These are phyloP conservation scores for Geranomyces michiganensis DNA, from an alignment of 192 early-diverging fungal species.

Conservation along the genomic window DNA sequence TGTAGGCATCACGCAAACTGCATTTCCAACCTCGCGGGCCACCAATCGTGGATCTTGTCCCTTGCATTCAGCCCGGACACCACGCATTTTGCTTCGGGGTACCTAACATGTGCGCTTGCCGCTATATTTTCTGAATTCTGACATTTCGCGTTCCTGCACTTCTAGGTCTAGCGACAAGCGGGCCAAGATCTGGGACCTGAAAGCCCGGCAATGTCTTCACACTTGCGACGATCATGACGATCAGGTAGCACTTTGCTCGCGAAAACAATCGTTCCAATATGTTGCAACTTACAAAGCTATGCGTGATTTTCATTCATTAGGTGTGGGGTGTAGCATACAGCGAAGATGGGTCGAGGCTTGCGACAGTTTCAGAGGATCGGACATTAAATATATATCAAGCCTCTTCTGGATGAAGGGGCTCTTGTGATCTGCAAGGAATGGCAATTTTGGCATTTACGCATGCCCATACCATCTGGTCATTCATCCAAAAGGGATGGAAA, in stretches of 20 bases:
- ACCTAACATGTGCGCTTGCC: not conserved
- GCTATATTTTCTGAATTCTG: not conserved
- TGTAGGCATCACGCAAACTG: constrained; percentile 70
- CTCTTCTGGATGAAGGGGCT: too few species aligned
- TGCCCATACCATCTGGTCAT: too few species aligned
- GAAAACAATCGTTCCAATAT: not conserved
- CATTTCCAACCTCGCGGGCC: constrained; percentile 73
- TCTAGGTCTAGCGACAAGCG: constrained; percentile 72
- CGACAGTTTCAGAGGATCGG: constrained; percentile 73
- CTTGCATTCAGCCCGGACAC: constrained; percentile 67
- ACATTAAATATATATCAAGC: constrained; percentile 49
- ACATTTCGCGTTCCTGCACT: not conserved
- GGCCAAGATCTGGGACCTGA: constrained; percentile 84
- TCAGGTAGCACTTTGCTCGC: constrained; percentile 52
- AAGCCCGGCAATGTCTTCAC: constrained; percentile 69
- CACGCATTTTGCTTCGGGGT: constrained; percentile 71
- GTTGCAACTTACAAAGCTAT: not conserved
- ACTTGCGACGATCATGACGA: constrained; percentile 78
- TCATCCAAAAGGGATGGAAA: too few species aligned
- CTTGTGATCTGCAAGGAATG: too few species aligned
- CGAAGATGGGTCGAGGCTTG: constrained; percentile 73
- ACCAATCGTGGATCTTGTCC: constrained; percentile 79
- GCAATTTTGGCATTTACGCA: too few species aligned
- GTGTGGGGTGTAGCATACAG: constrained; percentile 86
- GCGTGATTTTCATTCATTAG: constrained; percentile 40